Conservation (phyloP, 2,329 filamentous ascomycete genomes). For the Paraphaeosphaeria minitans region DNA sequence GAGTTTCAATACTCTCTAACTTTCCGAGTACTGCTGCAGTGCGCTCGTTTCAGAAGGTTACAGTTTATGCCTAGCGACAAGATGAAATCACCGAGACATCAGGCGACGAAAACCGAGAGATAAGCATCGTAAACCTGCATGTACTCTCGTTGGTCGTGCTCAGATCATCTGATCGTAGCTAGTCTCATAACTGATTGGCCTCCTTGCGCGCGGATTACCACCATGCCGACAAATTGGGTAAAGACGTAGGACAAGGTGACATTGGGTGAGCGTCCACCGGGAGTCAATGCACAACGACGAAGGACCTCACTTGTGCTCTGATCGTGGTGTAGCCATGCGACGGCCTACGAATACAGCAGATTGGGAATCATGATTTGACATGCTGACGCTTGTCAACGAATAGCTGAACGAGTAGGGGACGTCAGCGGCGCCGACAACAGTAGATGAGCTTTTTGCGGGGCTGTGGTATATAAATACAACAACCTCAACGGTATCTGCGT, state of each 20-base stretch:
- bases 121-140: neutral
- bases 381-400: neutral
- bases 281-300: neutral
- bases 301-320: neutral
- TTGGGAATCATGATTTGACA: neutral
- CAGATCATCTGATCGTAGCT: neutral
- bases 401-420: neutral
- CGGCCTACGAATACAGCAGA: neutral
- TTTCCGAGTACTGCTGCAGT: neutral
- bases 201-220: neutral
- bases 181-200: neutral
- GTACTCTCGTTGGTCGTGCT: neutral
- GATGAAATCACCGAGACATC: too few relatives aligned
- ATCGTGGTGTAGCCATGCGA: neutral
- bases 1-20: neutral
- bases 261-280: neutral
- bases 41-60: slow-evolving; percentile 6
- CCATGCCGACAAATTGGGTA: neutral
- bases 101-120: neutral
- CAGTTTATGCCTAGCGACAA: neutral
- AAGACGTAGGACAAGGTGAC: neutral
- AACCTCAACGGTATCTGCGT: neutral
- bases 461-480: neutral
- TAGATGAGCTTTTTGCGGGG: neutral
- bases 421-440: neutral